Evolutionary conservation across 2,329 filamentous ascomycete species (phyloP), one percentile per base, ranked within the genome.

Genomic region (Fusarium mangiferae): DNA sequence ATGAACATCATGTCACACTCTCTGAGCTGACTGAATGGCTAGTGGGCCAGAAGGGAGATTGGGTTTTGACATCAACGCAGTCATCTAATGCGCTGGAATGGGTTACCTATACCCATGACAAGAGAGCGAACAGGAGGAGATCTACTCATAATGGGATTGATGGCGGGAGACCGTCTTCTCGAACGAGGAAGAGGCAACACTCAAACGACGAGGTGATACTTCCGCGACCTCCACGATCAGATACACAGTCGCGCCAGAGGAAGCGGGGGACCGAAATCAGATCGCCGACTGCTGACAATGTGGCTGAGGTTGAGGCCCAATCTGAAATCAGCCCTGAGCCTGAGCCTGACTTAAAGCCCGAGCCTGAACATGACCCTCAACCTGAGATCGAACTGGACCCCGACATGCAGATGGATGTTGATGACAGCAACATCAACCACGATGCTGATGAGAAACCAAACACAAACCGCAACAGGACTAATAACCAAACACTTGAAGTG

Each of bases 401-500:
- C 28, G 58, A 30, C 10, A 55, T 54, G 58, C 28, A 54, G 36
- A 61, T 61, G 58, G 58, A 61, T 35, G 36, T 61, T 36, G 58
- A 60, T 26, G 45, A 61, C 6, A 61, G 28, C n/a, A 52, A 54
- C 12, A 38, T n/a, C 4, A 28, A n/a, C 33, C 22, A 3, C 56
- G 26, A 30, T 30, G 15, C 12, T n/a, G 28, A 15, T 4, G 46
- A 42, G n/a, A n/a, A 41, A 11, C 13, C 17, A 30, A 54, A 35
- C 36, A 35, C 14, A 11, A 38, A 36, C 10, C 41, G 28, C 7
- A 18, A 18, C 24, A 11, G 20, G 30, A n/a, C 33, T n/a, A 11
- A 36, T 14, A 9, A 46, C 5, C 13, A 41, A 41, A 41, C 39
- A 3, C 28, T 61, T 55, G 36, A 55, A 4, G 58, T 61, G 11